phyloP scores from a whole-genome alignment of 1,139 yeast genomes.

The Suhomyces atakaporum region DNA sequence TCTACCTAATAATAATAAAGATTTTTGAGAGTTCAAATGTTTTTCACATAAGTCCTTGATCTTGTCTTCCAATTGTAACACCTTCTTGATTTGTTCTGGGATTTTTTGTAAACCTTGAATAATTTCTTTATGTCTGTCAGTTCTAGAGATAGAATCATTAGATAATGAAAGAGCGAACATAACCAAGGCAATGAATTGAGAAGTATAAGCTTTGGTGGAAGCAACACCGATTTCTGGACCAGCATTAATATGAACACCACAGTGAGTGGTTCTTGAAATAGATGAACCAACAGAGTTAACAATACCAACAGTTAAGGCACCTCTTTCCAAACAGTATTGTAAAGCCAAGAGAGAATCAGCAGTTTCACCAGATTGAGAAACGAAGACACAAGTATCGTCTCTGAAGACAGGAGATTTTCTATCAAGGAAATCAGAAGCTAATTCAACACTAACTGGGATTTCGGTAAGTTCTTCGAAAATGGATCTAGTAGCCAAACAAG shows the following conservation, averaged over 20 bases:
- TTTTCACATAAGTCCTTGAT: constrained; percentile 76
- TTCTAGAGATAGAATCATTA: constrained; percentile 82
- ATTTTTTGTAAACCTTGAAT: constrained; percentile 83
- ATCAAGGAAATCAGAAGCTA: constrained; percentile 96
- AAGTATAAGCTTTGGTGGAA: constrained; percentile 98
- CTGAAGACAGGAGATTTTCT: constrained; percentile 95
- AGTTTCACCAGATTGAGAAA: constrained; percentile 98
- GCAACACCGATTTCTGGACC: constrained; percentile 99
- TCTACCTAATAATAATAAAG: constrained; percentile 89
- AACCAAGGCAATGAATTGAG: constrained; percentile 95
- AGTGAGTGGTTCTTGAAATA: constrained; percentile 92
- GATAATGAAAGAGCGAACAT: constrained; percentile 95
- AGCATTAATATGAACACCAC: constrained; percentile 99
- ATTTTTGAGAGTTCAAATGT: constrained; percentile 76
- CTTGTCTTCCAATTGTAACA: constrained; percentile 68
- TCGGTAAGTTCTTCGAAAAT: constrained; percentile 96
- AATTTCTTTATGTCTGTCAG: constrained; percentile 77
- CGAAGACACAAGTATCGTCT: constrained; percentile 97
- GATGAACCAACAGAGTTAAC: constrained; percentile 93
- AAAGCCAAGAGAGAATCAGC: constrained; percentile 98
- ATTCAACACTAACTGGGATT: constrained; percentile 92
- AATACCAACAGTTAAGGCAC: constrained; percentile 96
- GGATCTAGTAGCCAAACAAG: constrained; percentile 95
- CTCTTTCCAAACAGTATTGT: constrained; percentile 94
- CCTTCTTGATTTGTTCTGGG: constrained; percentile 82